Evolutionary conservation across 2,329 filamentous ascomycete genomes (phyloP).

Genomic region (Aspergillus ochraceus): DNA sequence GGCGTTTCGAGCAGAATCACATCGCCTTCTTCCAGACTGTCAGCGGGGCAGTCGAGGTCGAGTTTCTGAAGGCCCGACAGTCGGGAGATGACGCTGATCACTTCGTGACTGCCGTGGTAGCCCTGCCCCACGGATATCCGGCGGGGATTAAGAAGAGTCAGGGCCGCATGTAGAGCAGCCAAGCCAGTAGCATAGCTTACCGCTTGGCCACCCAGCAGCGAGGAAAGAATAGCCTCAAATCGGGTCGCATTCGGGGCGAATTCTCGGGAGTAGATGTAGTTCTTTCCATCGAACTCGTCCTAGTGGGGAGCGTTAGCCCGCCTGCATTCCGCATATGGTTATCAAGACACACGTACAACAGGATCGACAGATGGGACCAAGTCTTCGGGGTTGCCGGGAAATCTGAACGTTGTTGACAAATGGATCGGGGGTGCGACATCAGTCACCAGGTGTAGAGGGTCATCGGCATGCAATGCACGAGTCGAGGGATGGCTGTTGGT

Average conservation of each 20-base stretch:
- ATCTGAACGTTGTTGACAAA: slow-evolving; percentile 87
- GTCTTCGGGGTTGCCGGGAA: slow-evolving; percentile 66
- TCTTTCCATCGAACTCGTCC: slow-evolving; percentile 21
- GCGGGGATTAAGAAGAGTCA: slow-evolving; percentile 78
- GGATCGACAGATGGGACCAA: slow-evolving; percentile 54
- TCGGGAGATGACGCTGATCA: slow-evolving; percentile 70
- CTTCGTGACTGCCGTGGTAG: slow-evolving; percentile 92
- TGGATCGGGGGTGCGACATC: slow-evolving; percentile 89
- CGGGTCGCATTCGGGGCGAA: slow-evolving; percentile 79
- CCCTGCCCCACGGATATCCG: slow-evolving; percentile 78
- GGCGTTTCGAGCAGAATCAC: slow-evolving; percentile 91
- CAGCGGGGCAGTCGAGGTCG: slow-evolving; percentile 66
- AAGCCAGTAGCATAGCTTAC: slow-evolving; percentile 83
- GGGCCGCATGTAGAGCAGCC: slow-evolving; percentile 79
- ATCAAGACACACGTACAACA: slow-evolving; percentile 42
- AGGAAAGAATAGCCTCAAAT: slow-evolving; percentile 79
- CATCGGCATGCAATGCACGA: slow-evolving; percentile 75
- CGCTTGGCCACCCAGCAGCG: slow-evolving; percentile 62
- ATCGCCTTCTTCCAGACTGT: slow-evolving; percentile 72
- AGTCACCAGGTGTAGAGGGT: slow-evolving; percentile 68
- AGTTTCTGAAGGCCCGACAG: slow-evolving; percentile 75
- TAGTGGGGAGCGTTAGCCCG: slow-evolving; percentile 3
- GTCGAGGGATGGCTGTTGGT: slow-evolving; percentile 44
- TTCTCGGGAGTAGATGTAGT: slow-evolving; percentile 81
- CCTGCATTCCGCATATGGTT: background rate